Evolutionary conservation across 768 basidiomycete species (phyloP).

Genomic region (Clitopilus hobsonii): DNA sequence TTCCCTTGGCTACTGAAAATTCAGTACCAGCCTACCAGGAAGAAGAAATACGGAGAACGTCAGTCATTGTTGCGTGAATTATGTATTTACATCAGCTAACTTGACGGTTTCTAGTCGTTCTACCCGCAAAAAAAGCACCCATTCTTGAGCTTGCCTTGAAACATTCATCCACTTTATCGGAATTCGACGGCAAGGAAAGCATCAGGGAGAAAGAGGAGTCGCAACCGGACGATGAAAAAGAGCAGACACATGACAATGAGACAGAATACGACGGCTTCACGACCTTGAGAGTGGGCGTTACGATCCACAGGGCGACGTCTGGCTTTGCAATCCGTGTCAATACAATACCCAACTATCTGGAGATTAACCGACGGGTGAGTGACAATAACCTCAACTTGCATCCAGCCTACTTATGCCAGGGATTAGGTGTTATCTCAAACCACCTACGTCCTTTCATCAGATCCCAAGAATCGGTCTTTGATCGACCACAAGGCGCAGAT

Average conservation of each 20-base stretch:
- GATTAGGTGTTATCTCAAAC: constrained; percentile 36
- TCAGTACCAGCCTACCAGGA: constrained; percentile 64
- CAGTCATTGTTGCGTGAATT: constrained; percentile 5
- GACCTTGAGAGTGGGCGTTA: constrained; percentile 60
- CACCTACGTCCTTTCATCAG: constrained; percentile 50
- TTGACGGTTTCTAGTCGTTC: constrained; percentile 33
- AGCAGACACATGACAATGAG: not conserved
- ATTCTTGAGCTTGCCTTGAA: constrained; percentile 48
- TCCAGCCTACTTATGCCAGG: not conserved
- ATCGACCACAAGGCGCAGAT: constrained; percentile 83
- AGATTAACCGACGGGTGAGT: constrained; percentile 74
- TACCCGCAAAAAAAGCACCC: constrained; percentile 35
- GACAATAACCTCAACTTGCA: not conserved
- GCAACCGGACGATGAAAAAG: not conserved
- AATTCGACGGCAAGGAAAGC: constrained; percentile 6
- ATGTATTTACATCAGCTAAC: not conserved
- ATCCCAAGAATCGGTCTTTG: constrained; percentile 57
- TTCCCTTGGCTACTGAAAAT: constrained; percentile 90
- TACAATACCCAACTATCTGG: constrained; percentile 70
- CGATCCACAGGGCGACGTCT: constrained; percentile 48
- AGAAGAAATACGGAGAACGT: constrained; percentile 58
- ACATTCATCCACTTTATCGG: constrained; percentile 50
- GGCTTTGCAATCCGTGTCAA: constrained; percentile 71
- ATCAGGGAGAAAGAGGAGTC: not conserved
- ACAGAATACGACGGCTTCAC: constrained; percentile 24